Conservation (phyloP, 352 stramenopile species). For the Phytophthora palmivora region DNA sequence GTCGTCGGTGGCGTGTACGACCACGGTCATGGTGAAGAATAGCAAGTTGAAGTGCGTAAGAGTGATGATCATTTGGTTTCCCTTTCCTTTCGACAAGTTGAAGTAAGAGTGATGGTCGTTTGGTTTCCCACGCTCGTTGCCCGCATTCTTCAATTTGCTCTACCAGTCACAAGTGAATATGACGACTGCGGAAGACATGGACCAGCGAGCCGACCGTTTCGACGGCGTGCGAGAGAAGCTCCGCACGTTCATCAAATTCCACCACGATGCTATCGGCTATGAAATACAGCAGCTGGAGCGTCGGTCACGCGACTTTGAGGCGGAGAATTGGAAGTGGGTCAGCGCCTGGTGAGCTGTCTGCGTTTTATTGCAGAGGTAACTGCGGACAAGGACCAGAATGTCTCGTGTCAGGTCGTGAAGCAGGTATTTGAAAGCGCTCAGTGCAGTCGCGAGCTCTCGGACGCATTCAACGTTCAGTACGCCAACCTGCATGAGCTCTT, state of each 20-base stretch:
- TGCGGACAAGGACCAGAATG: not conserved
- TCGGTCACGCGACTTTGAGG: conserved; percentile 2
- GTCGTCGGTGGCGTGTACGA: conserved; percentile 20
- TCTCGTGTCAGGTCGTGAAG: not conserved
- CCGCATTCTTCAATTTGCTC: conserved; percentile 20
- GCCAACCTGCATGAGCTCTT: not conserved
- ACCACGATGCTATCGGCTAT: conserved; percentile 15
- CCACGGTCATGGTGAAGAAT: conserved; percentile 14
- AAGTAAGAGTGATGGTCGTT: too few species aligned
- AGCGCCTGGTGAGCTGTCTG: conserved; percentile 15
- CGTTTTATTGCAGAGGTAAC: not conserved
- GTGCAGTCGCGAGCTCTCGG: not conserved
- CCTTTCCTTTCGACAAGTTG: conserved; percentile 6
- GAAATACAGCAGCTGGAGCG: conserved; percentile 9
- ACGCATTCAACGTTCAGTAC: not conserved
- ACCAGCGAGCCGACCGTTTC: conserved; percentile 1
- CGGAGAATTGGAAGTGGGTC: not conserved
- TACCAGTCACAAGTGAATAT: not conserved
- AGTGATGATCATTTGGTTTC: conserved; percentile 30
- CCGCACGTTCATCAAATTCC: conserved; percentile 19
- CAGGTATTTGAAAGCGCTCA: conserved; percentile 2
- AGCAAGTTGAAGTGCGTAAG: conserved; percentile 25
- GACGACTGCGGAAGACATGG: conserved; percentile 10
- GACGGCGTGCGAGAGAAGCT: conserved; percentile 18
- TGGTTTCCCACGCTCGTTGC: conserved; percentile 4